Evolutionary conservation across 129 eudicot species (phyloP), one percentile per base, ranked within the genome.

Genomic region (Chrysanthemum seticuspe): DNA sequence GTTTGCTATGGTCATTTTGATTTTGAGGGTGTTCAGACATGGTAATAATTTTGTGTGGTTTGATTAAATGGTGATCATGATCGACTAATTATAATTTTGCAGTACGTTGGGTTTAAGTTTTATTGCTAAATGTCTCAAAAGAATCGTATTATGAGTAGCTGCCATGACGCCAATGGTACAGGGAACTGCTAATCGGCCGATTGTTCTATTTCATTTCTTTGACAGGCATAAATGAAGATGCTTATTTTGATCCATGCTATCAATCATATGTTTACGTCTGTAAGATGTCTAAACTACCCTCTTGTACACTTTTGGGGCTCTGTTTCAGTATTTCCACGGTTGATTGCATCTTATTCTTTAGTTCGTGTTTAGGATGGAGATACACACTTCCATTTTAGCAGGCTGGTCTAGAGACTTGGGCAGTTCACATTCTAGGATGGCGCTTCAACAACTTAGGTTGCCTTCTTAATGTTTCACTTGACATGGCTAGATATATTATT

Each of bases 301-400:
- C 44, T 40, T 2, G 23, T 56, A 9, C 11, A 4, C 18, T 57
- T 57, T 56, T 16, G 4, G 36, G 19, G 68, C 31, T 72, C 48
- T 25, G 31, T 67, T 60, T 75, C 31, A 27, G 31, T 27, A 27
- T 27, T 27, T 27, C 67, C 55, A 27, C 62, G 71, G 83, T 76
- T 83, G 75, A 70, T 81, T 74, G 52, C 70, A 71, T 81, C 78
- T 78, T 79, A 85, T 85, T 77, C 72, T 82, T 82, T 92, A 93
- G 98, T 85, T 85, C 97, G 18, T 89, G 97, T 82, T 86, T 93
- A 84, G 98, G 89, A 79, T 93, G 98, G 98, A 83, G 98, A 76
- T 85, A 82, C 81, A 76, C 87, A 0, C 83, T 85, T 56, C 96
- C 98, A 2, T 60, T 90, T 29, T 97, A 93, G 80, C 92, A 90